Evolutionary conservation across 441 rosid species (phyloP), one percentile per base, ranked within the genome.

Genomic region (Oxalis stricta): DNA sequence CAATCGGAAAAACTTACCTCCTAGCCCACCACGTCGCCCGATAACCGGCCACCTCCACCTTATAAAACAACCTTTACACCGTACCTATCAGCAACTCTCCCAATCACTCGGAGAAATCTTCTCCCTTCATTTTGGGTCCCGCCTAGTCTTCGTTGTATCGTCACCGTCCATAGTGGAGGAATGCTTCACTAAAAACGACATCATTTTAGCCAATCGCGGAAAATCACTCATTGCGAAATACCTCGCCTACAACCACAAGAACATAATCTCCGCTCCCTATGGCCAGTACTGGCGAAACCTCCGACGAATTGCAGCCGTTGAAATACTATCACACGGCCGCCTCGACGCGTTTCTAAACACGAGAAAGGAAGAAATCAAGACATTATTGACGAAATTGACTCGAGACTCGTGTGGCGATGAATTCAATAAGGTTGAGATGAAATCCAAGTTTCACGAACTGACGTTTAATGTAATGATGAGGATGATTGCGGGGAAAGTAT

Each of bases 271-370:
- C 2, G 31, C 76, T 0, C 6, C 72, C 0, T 70, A 75, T n/a
- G 78, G 78, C 0, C 62, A 59, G 5, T 78, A 70, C 48, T 75
- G 83, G 83, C 68, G 83, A 7, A 72, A 72, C 48, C 72, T 75
- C 5, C 73, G 83, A 30, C 72, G 76, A 18, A 55, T 79, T n/a
- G 41, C 53, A 1, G 31, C 76, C 18, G 18, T 72, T 1, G 71
- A 75, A 26, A 40, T 79, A 3, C 60, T 79, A 51, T 75, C 83
- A 0, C 3, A 58, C 0, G 35, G 38, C 44, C 61, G 78, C 7
- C 69, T 79, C 10, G 65, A 53, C 17, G 17, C n/a, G 12, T 56
- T 68, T 18, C 8, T 19, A 0, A 17, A 33, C 19, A 54, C 56
- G 10, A 47, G 80, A 9, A 22, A 32, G 9, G 71, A 70, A 5